Evolutionary conservation across 129 eudicot genomes (phyloP).

Genomic region (Artemisia annua): DNA sequence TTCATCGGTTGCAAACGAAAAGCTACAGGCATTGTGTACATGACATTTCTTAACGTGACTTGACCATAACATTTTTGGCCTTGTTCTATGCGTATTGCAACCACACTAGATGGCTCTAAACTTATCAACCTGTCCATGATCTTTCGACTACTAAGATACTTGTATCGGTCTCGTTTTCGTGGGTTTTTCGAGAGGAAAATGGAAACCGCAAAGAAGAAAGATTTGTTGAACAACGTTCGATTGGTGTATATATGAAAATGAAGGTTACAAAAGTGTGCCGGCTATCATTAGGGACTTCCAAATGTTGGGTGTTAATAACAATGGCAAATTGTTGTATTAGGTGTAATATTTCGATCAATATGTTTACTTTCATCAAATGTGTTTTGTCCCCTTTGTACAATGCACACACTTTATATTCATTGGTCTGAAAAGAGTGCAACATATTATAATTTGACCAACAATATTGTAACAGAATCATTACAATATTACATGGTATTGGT

Average conservation of each 20-base stretch:
- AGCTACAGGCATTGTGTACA: conserved; percentile 94
- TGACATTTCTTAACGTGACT: conserved; percentile 67
- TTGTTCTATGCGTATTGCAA: conserved; percentile 53
- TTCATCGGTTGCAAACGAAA: conserved; percentile 61
- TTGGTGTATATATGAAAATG: conserved; percentile 26
- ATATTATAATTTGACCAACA: not conserved
- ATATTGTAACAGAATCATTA: too few relatives aligned
- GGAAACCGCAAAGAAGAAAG: not conserved
- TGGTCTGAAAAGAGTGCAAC: not conserved
- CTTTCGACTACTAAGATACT: not conserved
- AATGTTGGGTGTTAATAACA: conserved; percentile 54
- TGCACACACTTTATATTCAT: conserved; percentile 13
- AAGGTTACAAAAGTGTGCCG: conserved; percentile 48
- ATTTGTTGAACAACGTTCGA: not conserved
- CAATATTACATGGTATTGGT: too few relatives aligned
- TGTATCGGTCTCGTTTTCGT: conserved; percentile 5
- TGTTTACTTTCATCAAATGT: conserved; percentile 25
- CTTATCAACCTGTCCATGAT: conserved; percentile 73
- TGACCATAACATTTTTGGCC: conserved; percentile 65
- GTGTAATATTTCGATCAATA: conserved; percentile 21
- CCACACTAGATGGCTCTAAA: conserved; percentile 76
- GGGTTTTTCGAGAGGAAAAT: not conserved
- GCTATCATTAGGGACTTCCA: conserved; percentile 50
- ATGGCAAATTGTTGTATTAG: conserved; percentile 61
- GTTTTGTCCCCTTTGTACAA: conserved; percentile 12